Evolutionary conservation across 1,139 yeast genomes (phyloP).

Genomic region (Pichia cactophila): DNA sequence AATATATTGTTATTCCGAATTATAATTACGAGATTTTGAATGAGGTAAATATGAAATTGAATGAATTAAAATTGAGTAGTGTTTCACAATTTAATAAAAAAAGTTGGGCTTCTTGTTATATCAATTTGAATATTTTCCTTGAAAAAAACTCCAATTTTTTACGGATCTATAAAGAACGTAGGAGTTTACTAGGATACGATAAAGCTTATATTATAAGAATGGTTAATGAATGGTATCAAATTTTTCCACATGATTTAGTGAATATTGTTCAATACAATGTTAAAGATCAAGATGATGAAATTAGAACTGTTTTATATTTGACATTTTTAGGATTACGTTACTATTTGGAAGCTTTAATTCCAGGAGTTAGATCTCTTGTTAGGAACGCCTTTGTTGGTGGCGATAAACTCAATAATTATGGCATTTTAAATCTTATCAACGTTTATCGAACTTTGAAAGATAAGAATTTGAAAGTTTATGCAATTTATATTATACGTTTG

Average conservation of each 20-base stretch:
- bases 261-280: neutral
- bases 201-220: slow-evolving; percentile 9
- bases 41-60: neutral
- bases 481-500: slow-evolving; percentile 11
- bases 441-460: slow-evolving; percentile 2
- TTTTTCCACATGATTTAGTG: slow-evolving; percentile 11
- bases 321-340: slow-evolving; percentile 9
- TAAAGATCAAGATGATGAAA: slow-evolving; percentile 1
- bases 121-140: slow-evolving; percentile 6
- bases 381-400: slow-evolving; percentile 15
- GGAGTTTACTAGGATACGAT: slow-evolving; percentile 10
- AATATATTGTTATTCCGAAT: slow-evolving; percentile 3
- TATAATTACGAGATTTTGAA: neutral
- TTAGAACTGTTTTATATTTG: slow-evolving; percentile 5
- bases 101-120: slow-evolving; percentile 3
- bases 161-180: neutral
- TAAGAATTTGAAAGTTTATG: slow-evolving; percentile 4
- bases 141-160: slow-evolving; percentile 6
- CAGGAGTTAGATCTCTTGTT: slow-evolving; percentile 8
- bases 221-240: slow-evolving; percentile 13
- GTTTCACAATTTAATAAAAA: neutral
- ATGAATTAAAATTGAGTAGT: neutral
- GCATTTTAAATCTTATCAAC: slow-evolving; percentile 1
- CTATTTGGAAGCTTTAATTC: slow-evolving; percentile 7
- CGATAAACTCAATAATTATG: neutral